Evolutionary conservation across 805 yeast species (phyloP).

Genomic region (Pichia cabralensis): DNA sequence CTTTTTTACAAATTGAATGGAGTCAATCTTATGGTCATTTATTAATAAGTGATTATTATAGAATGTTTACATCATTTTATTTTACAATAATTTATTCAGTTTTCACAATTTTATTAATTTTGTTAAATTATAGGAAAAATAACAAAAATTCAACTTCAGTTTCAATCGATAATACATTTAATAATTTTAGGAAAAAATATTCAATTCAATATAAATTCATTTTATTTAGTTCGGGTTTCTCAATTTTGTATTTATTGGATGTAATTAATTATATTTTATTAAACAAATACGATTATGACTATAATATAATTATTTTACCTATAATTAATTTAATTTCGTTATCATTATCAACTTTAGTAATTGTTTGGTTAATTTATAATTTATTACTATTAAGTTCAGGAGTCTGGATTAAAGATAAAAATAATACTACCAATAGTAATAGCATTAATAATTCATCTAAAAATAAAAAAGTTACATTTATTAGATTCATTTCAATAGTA

Average conservation of each 20-base stretch:
- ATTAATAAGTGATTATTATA: conserved; percentile 21
- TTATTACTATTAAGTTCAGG: conserved; percentile 24
- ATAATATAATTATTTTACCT: conserved; percentile 13
- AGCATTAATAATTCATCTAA: too few relatives aligned
- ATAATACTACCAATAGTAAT: too few relatives aligned
- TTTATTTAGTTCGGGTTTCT: conserved; percentile 12
- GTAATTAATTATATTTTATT: conserved; percentile 11
- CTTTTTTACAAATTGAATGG: conserved; percentile 21
- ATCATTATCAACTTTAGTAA: conserved; percentile 16
- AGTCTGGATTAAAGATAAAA: conserved; percentile 8
- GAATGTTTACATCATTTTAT: conserved; percentile 16
- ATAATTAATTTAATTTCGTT: conserved; percentile 16
- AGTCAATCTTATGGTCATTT: conserved; percentile 24
- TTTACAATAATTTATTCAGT: conserved; percentile 16
- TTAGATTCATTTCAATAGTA: conserved; percentile 14
- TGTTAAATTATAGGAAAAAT: conserved; percentile 10
- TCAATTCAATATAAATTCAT: conserved; percentile 21
- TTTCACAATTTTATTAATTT: conserved; percentile 10
- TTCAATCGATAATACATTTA: conserved; percentile 11
- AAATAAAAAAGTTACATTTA: conserved; percentile 8
- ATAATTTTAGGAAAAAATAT: conserved; percentile 14
- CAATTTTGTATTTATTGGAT: conserved; percentile 14
- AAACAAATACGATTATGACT: conserved; percentile 21
- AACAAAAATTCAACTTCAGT: conserved; percentile 15
- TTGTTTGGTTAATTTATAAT: conserved; percentile 26